These are phyloP conservation scores for Lepidium sativum DNA, from an alignment of 345 rosid species.

Conservation along the genomic window DNA sequence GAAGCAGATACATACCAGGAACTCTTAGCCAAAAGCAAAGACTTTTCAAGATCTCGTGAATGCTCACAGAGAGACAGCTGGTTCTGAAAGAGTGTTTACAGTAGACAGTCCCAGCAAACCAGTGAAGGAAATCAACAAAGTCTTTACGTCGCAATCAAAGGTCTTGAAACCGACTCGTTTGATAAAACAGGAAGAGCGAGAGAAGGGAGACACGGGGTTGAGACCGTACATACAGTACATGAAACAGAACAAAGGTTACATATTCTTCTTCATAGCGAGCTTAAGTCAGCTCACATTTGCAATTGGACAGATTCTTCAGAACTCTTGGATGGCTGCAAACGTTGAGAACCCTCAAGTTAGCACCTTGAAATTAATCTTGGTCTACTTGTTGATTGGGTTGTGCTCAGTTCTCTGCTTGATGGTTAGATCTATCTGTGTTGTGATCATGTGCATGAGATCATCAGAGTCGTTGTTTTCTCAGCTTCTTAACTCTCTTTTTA, in stretches of 20 bases:
- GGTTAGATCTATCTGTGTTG: slow-evolving; percentile 41
- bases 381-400: slow-evolving; percentile 55
- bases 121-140: slow-evolving; percentile 52
- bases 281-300: slow-evolving; percentile 42
- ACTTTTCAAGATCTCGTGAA: slow-evolving; percentile 81
- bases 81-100: slow-evolving; percentile 52
- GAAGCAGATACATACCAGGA: slow-evolving; percentile 67
- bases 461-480: slow-evolving; percentile 61
- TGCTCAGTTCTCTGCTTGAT: slow-evolving; percentile 40
- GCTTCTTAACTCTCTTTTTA: slow-evolving; percentile 60
- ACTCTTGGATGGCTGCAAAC: slow-evolving; percentile 75
- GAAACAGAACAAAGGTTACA: slow-evolving; percentile 63
- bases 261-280: slow-evolving; percentile 47
- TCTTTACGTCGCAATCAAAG: slow-evolving; percentile 32
- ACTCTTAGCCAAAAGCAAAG: slow-evolving; percentile 50
- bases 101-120: slow-evolving; percentile 26
- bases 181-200: slow-evolving; percentile 79
- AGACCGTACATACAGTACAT: slow-evolving; percentile 63
- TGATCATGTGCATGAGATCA: slow-evolving; percentile 48
- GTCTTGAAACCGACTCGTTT: slow-evolving; percentile 53
- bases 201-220: slow-evolving; percentile 69
- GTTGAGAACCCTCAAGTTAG: slow-evolving; percentile 57
- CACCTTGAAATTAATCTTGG: slow-evolving; percentile 41
- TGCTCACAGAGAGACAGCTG: slow-evolving; percentile 94
- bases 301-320: slow-evolving; percentile 52